Base-by-base conservation (phyloP, 805 yeast species). In the Candida xyloterini region DNA sequence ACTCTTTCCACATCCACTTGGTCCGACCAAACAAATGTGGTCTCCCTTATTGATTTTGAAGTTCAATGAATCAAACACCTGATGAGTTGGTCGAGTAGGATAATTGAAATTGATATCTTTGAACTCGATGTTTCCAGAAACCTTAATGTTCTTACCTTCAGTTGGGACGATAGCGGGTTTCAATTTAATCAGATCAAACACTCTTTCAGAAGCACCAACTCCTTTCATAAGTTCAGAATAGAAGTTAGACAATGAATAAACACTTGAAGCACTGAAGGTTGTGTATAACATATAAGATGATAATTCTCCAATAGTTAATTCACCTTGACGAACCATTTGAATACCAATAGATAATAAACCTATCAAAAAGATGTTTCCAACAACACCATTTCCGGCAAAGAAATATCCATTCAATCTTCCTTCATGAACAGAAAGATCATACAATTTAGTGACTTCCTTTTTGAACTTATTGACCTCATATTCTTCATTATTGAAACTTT, bases 211-310 rank as follows among this genome's bases (percentile, higher is more conserved):
- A 0, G 98, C 97, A 35, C 98, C 98, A 7, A 90, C 85, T 40
- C 97, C 98, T 66, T 91, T 91, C 97, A 91, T 91, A 43, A 91
- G 67, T 60, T 91, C 98, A 2, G 95, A 80, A 58, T 90, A 91
- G 59, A 91, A 91, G 54, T 84, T 85, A 0, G 96, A 91, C 14
- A 91, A 60, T 0, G 97, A 96, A 62, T 85, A 84, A 53, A 90
- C 85, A 7, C 96, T 87, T n/a, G 88, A 72, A 0, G 96, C 98
- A 2, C 96, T 84, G 61, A 86, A 91, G 1, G 87, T 87, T 0
- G 97, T 93, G 64, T 91, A 91, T 93, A 91, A 84, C 81, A 90
- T 82, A 61, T 89, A 91, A 35, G 95, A 84, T 5, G 95, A 83
- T 30, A 91, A 70, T 53, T 90, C 96, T 38, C 98, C 98, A 27